Evolutionary conservation across 1,139 yeast species (phyloP).

Genomic region (Meyerozyma elateridarum): DNA sequence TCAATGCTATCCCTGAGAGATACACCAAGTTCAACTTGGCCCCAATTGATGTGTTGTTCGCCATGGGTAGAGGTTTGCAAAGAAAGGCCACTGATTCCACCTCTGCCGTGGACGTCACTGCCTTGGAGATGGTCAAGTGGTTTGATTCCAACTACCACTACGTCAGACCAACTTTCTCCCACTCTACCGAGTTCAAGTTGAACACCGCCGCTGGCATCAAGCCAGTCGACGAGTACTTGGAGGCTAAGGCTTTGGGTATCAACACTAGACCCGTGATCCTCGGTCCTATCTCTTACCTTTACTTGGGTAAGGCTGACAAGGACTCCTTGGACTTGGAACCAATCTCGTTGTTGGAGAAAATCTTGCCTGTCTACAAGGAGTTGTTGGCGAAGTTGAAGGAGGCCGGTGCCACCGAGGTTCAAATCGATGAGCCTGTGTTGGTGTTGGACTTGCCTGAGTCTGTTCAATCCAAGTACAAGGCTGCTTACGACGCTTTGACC

Average conservation of each 20-base stretch:
- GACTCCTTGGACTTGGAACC: constrained; percentile 95
- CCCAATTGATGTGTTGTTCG: constrained; percentile 88
- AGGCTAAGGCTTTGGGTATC: constrained; percentile 94
- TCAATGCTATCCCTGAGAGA: constrained; percentile 95
- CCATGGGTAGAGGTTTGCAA: constrained; percentile 99
- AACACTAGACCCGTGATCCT: constrained; percentile 95
- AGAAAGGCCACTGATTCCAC: constrained; percentile 86
- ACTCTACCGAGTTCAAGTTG: constrained; percentile 92
- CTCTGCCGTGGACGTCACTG: constrained; percentile 95
- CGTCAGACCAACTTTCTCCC: constrained; percentile 98
- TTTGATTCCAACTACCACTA: constrained; percentile 99
- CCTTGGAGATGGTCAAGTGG: constrained; percentile 99
- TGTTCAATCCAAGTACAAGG: constrained; percentile 80
- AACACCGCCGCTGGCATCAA: constrained; percentile 68
- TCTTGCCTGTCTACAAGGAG: constrained; percentile 89
- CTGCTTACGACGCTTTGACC: constrained; percentile 73
- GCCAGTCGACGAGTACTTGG: constrained; percentile 96
- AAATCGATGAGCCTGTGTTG: constrained; percentile 95
- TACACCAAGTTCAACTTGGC: constrained; percentile 89
- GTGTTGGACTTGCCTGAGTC: constrained; percentile 88
- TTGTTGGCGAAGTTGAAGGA: constrained; percentile 79
- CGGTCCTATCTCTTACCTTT: constrained; percentile 94
- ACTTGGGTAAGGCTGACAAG: constrained; percentile 97
- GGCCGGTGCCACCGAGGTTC: constrained; percentile 95
- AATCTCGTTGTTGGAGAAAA: constrained; percentile 78